Base-by-base conservation (phyloP, 495 filamentous ascomycete species). In the Talaromyces adpressus region DNA sequence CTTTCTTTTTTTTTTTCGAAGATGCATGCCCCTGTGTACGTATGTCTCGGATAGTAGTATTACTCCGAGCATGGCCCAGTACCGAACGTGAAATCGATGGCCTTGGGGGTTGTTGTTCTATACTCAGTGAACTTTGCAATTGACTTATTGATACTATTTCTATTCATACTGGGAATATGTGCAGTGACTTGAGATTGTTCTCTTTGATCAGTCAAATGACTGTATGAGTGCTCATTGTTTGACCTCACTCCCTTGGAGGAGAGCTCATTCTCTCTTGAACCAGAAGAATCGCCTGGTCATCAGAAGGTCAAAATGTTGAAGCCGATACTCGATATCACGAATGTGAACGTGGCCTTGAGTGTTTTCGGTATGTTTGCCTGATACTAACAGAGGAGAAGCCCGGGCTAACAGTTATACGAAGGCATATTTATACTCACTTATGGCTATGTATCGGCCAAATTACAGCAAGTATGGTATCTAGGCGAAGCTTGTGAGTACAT, bases 381-480 rank as follows among this genome's bases (percentile, higher is more conserved):
- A 7, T 9, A 22, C 18, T 14, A 49, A 9, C 45, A 2, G 45
- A 49, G n/a, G n/a, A 1, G 18, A 20, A 49, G n/a, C 12, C 12
- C n/a, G 11, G 6, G 45, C 45, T 49, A 20, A 49, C n/a, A 20
- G 18, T 9, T 8, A 9, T 25, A 41, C 64, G 27, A 70, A 78
- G 75, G 73, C 12, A 53, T 75, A 27, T 77, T 70, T 47, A 62
- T 73, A 14, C 71, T 77, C 8, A 6, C 73, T 30, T 70, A 80
- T 61, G 82, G 82, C 29, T 72, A 83, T 65, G 72, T 84, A 32
- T 83, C 83, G 6, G 71, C 81, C 29, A 77, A 81, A 62, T 69
- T 85, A 64, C 84, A 84, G 65, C 77, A 76, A 25, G 70, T 67
- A 63, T 84, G 82, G 81, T 84, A 82, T 65, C 76, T 85, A 3